A percentile compares a stretch with the other conserved stretches of the same genome.
Evolutionary conservation across 495 filamentous ascomycete genomes (phyloP).

Genomic region (Opeltia flavorubescens): DNA sequence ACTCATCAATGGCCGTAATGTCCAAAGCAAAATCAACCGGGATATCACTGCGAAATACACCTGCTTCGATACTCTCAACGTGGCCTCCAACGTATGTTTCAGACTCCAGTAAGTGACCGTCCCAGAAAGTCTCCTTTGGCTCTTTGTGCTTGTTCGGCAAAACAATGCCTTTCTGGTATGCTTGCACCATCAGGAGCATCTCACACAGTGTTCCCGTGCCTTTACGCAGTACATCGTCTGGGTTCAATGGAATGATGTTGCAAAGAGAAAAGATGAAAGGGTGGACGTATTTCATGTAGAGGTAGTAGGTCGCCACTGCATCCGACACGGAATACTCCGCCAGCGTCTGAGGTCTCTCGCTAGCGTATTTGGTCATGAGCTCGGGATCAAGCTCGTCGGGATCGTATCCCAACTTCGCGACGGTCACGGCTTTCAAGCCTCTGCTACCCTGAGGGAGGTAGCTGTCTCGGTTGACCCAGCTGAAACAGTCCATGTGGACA

Average conservation of each 20-base stretch:
- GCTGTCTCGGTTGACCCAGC: slow-evolving; percentile 97
- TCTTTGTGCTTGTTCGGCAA: slow-evolving; percentile 94
- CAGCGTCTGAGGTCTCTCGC: slow-evolving; percentile 79
- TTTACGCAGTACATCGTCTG: slow-evolving; percentile 85
- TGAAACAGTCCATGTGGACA: slow-evolving; percentile 97
- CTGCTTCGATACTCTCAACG: slow-evolving; percentile 98
- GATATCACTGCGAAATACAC: slow-evolving; percentile 92
- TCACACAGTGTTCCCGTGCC: slow-evolving; percentile 96
- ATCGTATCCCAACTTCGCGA: slow-evolving; percentile 95
- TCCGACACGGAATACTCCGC: slow-evolving; percentile 98
- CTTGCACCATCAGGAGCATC: slow-evolving; percentile 98
- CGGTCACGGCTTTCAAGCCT: slow-evolving; percentile 94
- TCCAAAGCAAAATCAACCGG: slow-evolving; percentile 86
- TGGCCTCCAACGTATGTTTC: slow-evolving; percentile 98
- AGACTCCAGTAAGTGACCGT: slow-evolving; percentile 87
- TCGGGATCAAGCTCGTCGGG: slow-evolving; percentile 97
- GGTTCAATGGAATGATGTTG: slow-evolving; percentile 85
- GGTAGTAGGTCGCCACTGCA: slow-evolving; percentile 95
- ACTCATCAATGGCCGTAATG: slow-evolving; percentile 72
- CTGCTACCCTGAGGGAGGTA: slow-evolving; percentile 95
- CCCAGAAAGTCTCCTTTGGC: slow-evolving; percentile 85
- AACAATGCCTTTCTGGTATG: slow-evolving; percentile 81
- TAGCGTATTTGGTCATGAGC: slow-evolving; percentile 90
- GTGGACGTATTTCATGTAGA: slow-evolving; percentile 99
- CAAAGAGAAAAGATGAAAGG: slow-evolving; percentile 98